A percentile compares a stretch with the other conserved stretches of the same genome.
phyloP scores from a whole-genome alignment of 768 basidiomycete genomes.

The Trametes coccinea region DNA sequence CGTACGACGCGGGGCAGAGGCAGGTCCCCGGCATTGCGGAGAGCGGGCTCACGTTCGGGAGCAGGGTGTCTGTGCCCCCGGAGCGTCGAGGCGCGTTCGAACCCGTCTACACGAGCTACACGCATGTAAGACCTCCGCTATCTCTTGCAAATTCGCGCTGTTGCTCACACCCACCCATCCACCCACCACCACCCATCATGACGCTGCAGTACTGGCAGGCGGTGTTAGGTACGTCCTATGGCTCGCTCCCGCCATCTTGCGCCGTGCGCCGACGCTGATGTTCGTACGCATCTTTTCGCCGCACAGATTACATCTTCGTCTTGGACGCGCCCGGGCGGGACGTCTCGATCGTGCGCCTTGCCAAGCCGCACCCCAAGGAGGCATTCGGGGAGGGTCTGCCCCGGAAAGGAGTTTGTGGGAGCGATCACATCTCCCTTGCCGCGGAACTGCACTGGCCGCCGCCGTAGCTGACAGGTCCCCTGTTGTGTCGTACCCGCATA shows the following conservation, averaged over 20 bases:
- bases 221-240: slow-evolving; percentile 58
- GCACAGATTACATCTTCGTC: slow-evolving; percentile 87
- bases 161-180: background rate
- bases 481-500: background rate
- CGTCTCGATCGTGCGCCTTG: slow-evolving; percentile 50
- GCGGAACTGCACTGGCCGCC: slow-evolving; percentile 51
- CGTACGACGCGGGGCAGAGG: slow-evolving; percentile 59
- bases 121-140: slow-evolving; percentile 36
- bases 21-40: slow-evolving; percentile 19
- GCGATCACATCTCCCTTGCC: slow-evolving; percentile 84
- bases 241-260: background rate
- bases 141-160: background rate
- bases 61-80: slow-evolving; percentile 41
- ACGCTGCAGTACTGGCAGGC: slow-evolving; percentile 70
- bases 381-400: slow-evolving; percentile 77
- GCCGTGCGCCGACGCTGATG: background rate
- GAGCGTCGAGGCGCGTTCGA: slow-evolving; percentile 60
- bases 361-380: slow-evolving; percentile 58
- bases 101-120: slow-evolving; percentile 87
- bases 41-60: slow-evolving; percentile 49
- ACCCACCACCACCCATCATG: too few relatives aligned
- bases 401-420: slow-evolving; percentile 73
- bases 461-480: background rate
- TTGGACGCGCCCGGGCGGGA: slow-evolving; percentile 43
- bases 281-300: background rate